Conservation (phyloP, 805 yeast species). For the Myxozyma mucilagina region DNA sequence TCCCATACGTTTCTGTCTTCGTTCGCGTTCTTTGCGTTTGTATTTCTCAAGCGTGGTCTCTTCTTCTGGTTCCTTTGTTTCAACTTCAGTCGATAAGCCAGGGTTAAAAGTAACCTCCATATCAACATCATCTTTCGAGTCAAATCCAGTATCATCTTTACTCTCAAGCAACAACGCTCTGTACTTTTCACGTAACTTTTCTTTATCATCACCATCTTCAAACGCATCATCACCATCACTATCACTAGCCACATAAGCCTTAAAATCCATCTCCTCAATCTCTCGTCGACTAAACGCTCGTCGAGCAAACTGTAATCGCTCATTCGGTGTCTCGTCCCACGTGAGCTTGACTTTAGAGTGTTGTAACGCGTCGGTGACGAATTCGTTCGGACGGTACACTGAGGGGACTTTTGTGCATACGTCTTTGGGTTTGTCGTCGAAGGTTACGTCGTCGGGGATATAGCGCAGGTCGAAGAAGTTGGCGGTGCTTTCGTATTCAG, state of each 20-base stretch:
- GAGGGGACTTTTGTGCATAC: slow-evolving; percentile 69
- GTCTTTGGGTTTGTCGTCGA: slow-evolving; percentile 77
- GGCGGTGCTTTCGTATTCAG: slow-evolving; percentile 94
- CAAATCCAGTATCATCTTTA: slow-evolving; percentile 33
- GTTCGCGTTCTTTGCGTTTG: slow-evolving; percentile 87
- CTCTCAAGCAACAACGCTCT: slow-evolving; percentile 50
- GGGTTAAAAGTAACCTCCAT: slow-evolving; percentile 97
- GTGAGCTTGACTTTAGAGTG: slow-evolving; percentile 94
- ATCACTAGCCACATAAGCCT: slow-evolving; percentile 80
- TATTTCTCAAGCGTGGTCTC: slow-evolving; percentile 78
- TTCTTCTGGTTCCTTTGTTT: slow-evolving; percentile 45
- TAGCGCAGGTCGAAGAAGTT: slow-evolving; percentile 90
- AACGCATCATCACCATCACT: slow-evolving; percentile 59
- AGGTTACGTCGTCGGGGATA: slow-evolving; percentile 89
- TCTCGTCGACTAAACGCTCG: slow-evolving; percentile 87
- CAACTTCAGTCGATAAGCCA: slow-evolving; percentile 56
- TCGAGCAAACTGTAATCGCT: slow-evolving; percentile 71
- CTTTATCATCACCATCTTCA: slow-evolving; percentile 39
- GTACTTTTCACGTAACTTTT: slow-evolving; percentile 56
- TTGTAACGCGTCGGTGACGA: slow-evolving; percentile 93
- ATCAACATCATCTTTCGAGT: slow-evolving; percentile 67
- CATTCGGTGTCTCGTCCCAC: slow-evolving; percentile 98
- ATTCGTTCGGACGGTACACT: slow-evolving; percentile 74
- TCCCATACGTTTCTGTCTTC: slow-evolving; percentile 73
- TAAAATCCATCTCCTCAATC: slow-evolving; percentile 63